Conservation (phyloP, 139 green algal species). For the Klebsormidium nitens region DNA sequence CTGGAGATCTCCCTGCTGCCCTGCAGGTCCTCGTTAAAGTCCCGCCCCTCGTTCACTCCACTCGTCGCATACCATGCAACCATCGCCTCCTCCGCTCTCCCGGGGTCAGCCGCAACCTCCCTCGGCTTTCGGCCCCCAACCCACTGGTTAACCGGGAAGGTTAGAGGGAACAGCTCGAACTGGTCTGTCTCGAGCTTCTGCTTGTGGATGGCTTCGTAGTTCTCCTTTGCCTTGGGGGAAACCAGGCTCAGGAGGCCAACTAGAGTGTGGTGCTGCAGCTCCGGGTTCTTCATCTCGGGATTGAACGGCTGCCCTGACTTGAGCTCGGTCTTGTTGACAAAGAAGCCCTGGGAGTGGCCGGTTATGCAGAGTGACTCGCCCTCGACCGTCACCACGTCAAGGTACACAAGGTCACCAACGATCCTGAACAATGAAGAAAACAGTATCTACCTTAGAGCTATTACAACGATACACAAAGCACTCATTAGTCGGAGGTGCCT, state of each 20-base stretch:
- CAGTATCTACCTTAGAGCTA: too few relatives aligned
- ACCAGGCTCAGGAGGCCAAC: constrained; percentile 27
- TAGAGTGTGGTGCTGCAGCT: constrained; percentile 28
- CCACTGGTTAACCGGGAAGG: constrained; percentile 31
- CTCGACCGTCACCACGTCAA: constrained; percentile 36
- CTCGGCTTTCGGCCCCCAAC: background rate
- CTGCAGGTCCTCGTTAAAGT: constrained; percentile 43
- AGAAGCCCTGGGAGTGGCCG: constrained; percentile 34
- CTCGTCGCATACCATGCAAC: constrained; percentile 24
- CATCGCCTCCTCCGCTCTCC: constrained; percentile 28
- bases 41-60: constrained; percentile 8
- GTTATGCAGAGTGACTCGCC: constrained; percentile 34
- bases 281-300: constrained; percentile 11
- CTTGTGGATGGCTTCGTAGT: constrained; percentile 37
- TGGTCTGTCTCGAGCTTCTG: constrained; percentile 23
- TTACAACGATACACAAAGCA: too few relatives aligned
- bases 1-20: constrained; percentile 24
- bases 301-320: constrained; percentile 2
- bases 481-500: too few relatives aligned
- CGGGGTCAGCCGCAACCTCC: constrained; percentile 12
- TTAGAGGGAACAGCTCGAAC: constrained; percentile 35
- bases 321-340: constrained; percentile 33
- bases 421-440: too few relatives aligned
- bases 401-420: constrained; percentile 39
- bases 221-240: constrained; percentile 33